Base-by-base conservation (phyloP, 2,329 filamentous ascomycete species). In the Harringtonia lauricola region DNA sequence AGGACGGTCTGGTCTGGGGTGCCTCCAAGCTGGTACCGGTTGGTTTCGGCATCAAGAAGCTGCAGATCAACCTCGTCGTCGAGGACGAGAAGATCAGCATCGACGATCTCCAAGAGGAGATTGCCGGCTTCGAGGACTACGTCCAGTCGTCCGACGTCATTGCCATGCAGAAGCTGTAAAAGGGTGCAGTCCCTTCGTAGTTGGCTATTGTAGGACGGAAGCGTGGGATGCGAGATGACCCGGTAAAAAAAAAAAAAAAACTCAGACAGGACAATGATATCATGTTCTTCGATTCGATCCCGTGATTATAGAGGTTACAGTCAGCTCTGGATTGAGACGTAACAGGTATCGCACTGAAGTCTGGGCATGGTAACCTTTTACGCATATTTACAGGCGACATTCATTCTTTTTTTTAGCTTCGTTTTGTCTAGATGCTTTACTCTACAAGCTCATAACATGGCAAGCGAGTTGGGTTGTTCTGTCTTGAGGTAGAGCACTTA, bases 41-140 rank as follows among this genome's bases (percentile, higher is more conserved):
- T 58, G 90, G 89, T 60, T 98, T 86, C 76, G 92, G 92, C 76
- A 94, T 98, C 76, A 92, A 86, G 78, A 96, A 96, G 80, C 81
- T 98, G 52, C 90, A 96, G 79, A 94, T 98, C 75, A 96, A 86
- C 82, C 70, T 96, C 56, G 88, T 96, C 57, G 73, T 96, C 53
- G 92, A 96, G 76, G 92, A 98, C 64, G 90, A 96, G 55, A 95
- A 95, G 79, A 67, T 98, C 62, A 89, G 86, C 54, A 65, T 86
- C 53, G 78, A 83, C 56, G 90, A 95, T 51, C 81, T 98, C 55
- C 79, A 95, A 76, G 80, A 86, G 63, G 60, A 85, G 72, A 94
- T 96, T 59, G 51, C 63, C 61, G 86, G 77, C 55, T 77, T 89
- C 58, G 92, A 96, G 74, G 92, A 98, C 65, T 83, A 86, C 66